These are phyloP conservation scores for Pseudocercospora macadamiae DNA, from an alignment of 2,329 filamentous ascomycete genomes.

Conservation along the genomic window DNA sequence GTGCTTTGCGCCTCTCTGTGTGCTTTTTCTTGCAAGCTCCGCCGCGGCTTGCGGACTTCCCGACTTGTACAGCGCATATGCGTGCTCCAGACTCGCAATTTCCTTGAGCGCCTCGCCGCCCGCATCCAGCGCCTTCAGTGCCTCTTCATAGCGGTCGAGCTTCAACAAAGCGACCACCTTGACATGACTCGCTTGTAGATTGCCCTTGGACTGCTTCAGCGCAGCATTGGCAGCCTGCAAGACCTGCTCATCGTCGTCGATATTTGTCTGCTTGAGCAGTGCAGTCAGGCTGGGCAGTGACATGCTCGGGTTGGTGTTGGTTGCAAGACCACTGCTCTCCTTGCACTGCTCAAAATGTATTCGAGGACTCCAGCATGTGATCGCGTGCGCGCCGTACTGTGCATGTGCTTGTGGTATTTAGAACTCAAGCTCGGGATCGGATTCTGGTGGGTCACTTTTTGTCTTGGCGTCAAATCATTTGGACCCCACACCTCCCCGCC, in stretches of 20 bases:
- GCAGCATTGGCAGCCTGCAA: constrained; percentile 64
- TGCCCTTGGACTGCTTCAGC: constrained; percentile 61
- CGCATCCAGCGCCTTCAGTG: constrained; percentile 68
- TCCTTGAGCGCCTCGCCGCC: constrained; percentile 64
- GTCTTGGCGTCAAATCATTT: neutral
- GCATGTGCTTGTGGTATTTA: neutral
- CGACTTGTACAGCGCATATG: constrained; percentile 83
- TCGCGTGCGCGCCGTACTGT: neutral
- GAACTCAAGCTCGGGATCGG: no score
- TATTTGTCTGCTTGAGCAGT: constrained; percentile 59
- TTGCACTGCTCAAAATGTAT: constrained; percentile 6
- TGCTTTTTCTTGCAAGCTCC: constrained; percentile 48
- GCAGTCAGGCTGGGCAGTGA: constrained; percentile 46
- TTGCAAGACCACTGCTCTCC: constrained; percentile 15
- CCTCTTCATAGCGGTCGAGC: constrained; percentile 80
- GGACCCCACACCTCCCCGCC: neutral
- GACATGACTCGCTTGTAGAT: constrained; percentile 66
- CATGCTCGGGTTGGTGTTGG: constrained; percentile 5
- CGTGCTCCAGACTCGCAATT: constrained; percentile 67
- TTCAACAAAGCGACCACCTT: constrained; percentile 76
- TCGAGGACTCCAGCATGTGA: constrained; percentile 17
- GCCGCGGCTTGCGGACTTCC: constrained; percentile 69
- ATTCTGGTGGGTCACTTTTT: neutral
- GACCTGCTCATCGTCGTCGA: constrained; percentile 74
- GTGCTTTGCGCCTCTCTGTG: constrained; percentile 58